Evolutionary conservation across 129 eudicot genomes (phyloP).

Genomic region (Lactuca sativa): DNA sequence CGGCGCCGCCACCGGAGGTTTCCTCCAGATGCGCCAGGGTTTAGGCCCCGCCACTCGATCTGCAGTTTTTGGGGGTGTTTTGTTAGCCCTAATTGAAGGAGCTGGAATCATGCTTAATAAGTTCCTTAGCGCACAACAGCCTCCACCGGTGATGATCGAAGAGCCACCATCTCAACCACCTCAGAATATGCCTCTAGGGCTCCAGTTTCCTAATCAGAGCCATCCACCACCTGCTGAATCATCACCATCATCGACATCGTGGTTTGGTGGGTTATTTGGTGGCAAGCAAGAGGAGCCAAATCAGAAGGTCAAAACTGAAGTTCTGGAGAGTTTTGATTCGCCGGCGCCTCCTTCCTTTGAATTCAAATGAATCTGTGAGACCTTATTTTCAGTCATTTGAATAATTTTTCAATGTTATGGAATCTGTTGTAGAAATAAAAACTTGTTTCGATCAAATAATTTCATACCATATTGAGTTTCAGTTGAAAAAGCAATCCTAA

Average conservation of each 20-base stretch:
- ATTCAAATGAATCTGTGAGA: slow-evolving; percentile 14
- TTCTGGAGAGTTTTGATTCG: slow-evolving; percentile 34
- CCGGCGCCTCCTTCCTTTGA: slow-evolving; percentile 32
- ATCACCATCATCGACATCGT: background rate
- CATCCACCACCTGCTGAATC: background rate
- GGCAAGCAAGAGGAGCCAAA: slow-evolving; percentile 26
- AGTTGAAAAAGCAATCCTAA: too few species aligned
- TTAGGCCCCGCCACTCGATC: slow-evolving; percentile 15
- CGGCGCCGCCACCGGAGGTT: slow-evolving; percentile 83
- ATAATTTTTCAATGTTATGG: background rate
- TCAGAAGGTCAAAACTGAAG: slow-evolving; percentile 21
- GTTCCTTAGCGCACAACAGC: slow-evolving; percentile 49
- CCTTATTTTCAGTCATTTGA: background rate
- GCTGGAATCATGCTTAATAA: slow-evolving; percentile 68
- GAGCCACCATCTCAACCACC: slow-evolving; percentile 29
- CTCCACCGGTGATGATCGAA: slow-evolving; percentile 40
- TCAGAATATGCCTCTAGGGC: background rate
- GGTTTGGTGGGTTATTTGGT: slow-evolving; percentile 32
- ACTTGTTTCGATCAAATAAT: background rate
- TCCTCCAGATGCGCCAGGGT: slow-evolving; percentile 61
- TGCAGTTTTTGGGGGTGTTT: slow-evolving; percentile 21
- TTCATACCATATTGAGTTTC: background rate
- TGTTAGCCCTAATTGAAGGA: slow-evolving; percentile 35
- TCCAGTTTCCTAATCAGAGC: slow-evolving; percentile 13
- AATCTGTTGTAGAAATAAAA: background rate